Conservation (phyloP, 1,284 basidiomycete genomes). For the Fomitopsis schrenkii region DNA sequence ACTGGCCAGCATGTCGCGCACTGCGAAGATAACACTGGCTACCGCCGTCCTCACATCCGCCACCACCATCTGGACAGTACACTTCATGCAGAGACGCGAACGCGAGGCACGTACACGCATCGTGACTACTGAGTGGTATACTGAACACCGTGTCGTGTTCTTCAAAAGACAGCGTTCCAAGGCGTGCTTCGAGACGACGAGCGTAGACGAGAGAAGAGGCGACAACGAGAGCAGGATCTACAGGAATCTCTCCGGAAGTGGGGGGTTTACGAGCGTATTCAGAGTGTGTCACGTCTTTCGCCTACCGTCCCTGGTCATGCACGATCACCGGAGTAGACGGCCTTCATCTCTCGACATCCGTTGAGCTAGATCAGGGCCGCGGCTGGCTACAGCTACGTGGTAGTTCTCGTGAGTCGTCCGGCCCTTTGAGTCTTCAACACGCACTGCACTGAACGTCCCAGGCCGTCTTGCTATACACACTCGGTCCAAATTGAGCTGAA, state of each 20-base stretch:
- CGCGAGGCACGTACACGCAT: slow-evolving; percentile 55
- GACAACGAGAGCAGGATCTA: slow-evolving; percentile 62
- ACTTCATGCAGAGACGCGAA: slow-evolving; percentile 85
- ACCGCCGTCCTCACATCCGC: slow-evolving; percentile 66
- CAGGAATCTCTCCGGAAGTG: slow-evolving; percentile 61
- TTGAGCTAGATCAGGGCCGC: too few species aligned
- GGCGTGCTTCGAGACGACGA: slow-evolving; percentile 88
- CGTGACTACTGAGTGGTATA: background rate
- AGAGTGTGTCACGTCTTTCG: slow-evolving; percentile 38
- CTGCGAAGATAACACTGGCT: slow-evolving; percentile 75
- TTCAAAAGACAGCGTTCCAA: slow-evolving; percentile 78
- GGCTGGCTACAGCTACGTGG: too few species aligned
- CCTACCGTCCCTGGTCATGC: background rate
- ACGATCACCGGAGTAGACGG: background rate
- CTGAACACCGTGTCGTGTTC: background rate
- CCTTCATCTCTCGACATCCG: background rate
- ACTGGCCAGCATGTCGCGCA: slow-evolving; percentile 53
- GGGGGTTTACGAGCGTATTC: slow-evolving; percentile 64
- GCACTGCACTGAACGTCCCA: too few species aligned
- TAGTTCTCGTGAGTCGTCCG: too few species aligned
- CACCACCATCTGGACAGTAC: slow-evolving; percentile 87
- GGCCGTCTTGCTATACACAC: too few species aligned
- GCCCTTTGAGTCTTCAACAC: too few species aligned
- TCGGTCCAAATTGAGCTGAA: too few species aligned
- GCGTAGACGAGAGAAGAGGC: slow-evolving; percentile 69